phyloP scores from a whole-genome alignment of 2,329 filamentous ascomycete genomes.

The Fusarium sterilihyphosum region DNA sequence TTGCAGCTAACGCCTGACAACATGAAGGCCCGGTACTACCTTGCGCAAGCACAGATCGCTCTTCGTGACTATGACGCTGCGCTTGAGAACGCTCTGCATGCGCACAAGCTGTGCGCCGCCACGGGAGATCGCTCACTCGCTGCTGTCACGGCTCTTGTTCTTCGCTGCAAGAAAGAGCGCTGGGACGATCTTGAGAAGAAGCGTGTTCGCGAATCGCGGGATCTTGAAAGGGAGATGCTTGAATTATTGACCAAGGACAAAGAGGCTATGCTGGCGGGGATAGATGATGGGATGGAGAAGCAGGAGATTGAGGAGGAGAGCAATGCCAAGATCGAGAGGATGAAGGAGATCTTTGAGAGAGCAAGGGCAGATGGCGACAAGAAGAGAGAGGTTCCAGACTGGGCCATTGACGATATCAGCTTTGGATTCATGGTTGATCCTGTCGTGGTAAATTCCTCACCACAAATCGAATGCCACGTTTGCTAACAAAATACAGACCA shows the following conservation, averaged over 20 bases:
- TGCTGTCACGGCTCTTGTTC: conserved; percentile 76
- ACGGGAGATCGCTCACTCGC: conserved; percentile 73
- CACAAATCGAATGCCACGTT: background rate
- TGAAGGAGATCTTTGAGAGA: conserved; percentile 63
- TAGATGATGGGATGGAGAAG: conserved; percentile 59
- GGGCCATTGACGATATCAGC: conserved; percentile 79
- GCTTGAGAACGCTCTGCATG: conserved; percentile 72
- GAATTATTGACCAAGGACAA: conserved; percentile 59
- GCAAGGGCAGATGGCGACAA: conserved; percentile 57
- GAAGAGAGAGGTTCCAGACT: conserved; percentile 74
- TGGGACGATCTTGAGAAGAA: conserved; percentile 81
- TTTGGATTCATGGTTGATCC: conserved; percentile 81
- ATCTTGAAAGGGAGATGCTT: conserved; percentile 70
- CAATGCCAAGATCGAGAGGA: conserved; percentile 54
- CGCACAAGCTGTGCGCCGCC: conserved; percentile 75
- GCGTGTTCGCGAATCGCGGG: conserved; percentile 63
- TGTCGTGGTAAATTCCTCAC: conserved; percentile 58
- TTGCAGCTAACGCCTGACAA: conserved; percentile 71
- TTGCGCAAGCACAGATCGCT: conserved; percentile 84
- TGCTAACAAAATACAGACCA: conserved; percentile 63
- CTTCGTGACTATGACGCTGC: conserved; percentile 74
- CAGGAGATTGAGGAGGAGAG: conserved; percentile 60
- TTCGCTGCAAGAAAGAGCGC: conserved; percentile 83
- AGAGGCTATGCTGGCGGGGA: conserved; percentile 52
- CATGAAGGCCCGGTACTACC: conserved; percentile 86